These are phyloP conservation scores for Powellomyces hirtus DNA, from an alignment of 192 early-diverging fungal species.

Conservation along the genomic window DNA sequence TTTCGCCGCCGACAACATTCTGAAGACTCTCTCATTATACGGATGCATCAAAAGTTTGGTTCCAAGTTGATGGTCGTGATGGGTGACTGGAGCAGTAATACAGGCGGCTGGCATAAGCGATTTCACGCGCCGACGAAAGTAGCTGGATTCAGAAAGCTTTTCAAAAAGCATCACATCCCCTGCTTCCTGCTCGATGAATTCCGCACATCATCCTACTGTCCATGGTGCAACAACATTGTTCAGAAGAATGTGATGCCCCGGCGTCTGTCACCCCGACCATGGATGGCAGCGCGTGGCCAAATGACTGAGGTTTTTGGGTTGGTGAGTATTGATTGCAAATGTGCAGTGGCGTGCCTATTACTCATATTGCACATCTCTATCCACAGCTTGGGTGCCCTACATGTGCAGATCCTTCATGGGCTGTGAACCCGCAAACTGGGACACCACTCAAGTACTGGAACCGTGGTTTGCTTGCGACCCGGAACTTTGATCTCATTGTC, in stretches of 20 bases:
- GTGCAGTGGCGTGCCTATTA: not conserved
- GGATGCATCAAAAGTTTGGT: slow-evolving; percentile 12
- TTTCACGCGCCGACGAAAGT: slow-evolving; percentile 19
- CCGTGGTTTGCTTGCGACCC: not conserved
- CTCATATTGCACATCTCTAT: not conserved
- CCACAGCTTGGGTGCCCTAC: not conserved
- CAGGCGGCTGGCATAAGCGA: not conserved
- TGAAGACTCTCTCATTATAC: not conserved
- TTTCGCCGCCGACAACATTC: not conserved
- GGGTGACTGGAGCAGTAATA: slow-evolving; percentile 12
- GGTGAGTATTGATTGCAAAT: not conserved
- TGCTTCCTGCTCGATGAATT: slow-evolving; percentile 30
- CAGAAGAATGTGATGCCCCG: not conserved
- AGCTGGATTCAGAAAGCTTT: slow-evolving; percentile 10
- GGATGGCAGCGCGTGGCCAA: not conserved
- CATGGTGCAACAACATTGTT: not conserved
- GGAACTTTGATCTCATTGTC: not conserved
- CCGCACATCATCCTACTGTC: slow-evolving; percentile 19
- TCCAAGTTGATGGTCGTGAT: slow-evolving; percentile 11
- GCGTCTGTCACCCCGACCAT: not conserved
- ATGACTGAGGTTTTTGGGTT: not conserved
- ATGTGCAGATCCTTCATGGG: not conserved
- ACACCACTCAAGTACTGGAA: not conserved
- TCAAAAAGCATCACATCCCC: slow-evolving; percentile 3
- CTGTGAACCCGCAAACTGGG: not conserved